Conservation (phyloP, 2,329 filamentous ascomycete species). For the Ascochyta lentis region DNA sequence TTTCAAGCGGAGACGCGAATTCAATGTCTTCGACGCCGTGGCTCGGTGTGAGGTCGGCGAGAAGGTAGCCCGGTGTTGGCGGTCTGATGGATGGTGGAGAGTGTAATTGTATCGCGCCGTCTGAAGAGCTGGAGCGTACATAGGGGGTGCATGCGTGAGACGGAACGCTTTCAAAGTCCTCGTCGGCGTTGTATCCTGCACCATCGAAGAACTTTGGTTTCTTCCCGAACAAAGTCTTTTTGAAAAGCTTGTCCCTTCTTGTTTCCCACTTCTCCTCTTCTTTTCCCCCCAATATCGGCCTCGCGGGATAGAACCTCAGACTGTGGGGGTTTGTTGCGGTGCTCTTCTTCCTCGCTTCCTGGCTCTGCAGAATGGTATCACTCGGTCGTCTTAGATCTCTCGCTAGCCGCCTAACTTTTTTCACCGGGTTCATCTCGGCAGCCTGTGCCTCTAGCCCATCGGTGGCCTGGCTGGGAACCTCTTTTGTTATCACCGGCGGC, state of each 20-base stretch:
- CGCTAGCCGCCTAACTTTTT: not conserved
- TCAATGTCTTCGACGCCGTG: constrained; percentile 9
- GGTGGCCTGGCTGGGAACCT: not conserved
- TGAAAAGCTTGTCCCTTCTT: not conserved
- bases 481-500: not conserved
- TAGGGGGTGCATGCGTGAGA: too few relatives aligned
- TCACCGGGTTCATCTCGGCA: constrained; percentile 5
- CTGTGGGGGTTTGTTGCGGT: not conserved
- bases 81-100: not conserved
- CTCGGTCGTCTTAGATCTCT: not conserved
- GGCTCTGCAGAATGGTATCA: not conserved
- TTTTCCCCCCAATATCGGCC: not conserved
- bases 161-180: not conserved
- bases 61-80: not conserved
- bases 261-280: not conserved
- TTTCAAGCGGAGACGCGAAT: constrained; percentile 1
- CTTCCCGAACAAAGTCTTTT: not conserved
- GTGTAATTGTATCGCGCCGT: not conserved
- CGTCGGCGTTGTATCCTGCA: not conserved
- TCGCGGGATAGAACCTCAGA: not conserved
- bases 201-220: constrained; percentile 4
- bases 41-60: not conserved
- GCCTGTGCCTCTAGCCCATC: not conserved
- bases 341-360: not conserved
- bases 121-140: not conserved